Conservation (phyloP, 2,329 filamentous ascomycete genomes). For the Colletotrichum chrysophilum region DNA sequence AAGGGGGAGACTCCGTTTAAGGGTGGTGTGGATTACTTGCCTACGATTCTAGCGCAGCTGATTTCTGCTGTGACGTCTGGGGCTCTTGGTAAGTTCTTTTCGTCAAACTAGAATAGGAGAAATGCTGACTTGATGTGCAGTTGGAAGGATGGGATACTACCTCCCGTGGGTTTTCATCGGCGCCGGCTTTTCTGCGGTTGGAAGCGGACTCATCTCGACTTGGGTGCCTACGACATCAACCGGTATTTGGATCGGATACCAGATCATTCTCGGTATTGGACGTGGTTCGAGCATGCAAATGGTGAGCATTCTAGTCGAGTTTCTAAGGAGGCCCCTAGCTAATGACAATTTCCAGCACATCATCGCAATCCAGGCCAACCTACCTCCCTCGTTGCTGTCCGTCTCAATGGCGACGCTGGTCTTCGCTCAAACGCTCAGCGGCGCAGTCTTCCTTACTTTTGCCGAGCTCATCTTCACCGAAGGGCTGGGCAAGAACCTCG, state of each 20-base stretch:
- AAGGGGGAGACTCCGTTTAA: conserved; percentile 40
- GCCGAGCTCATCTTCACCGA: conserved; percentile 23
- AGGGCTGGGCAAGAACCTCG: neutral
- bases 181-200: conserved; percentile 38
- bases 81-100: conserved; percentile 26
- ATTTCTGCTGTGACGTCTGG: conserved; percentile 40
- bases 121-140: neutral
- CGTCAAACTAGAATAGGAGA: too few relatives aligned
- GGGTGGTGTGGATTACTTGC: conserved; percentile 44
- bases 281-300: conserved; percentile 50
- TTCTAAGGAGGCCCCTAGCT: neutral
- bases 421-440: conserved; percentile 50
- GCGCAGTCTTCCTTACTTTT: conserved; percentile 50
- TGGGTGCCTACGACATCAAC: conserved; percentile 35
- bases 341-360: conserved; percentile 8
- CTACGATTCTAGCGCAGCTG: conserved; percentile 42
- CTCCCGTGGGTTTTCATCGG: conserved; percentile 34
- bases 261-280: conserved; percentile 48
- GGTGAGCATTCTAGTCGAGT: too few relatives aligned
- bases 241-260: conserved; percentile 51
- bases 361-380: conserved; percentile 33
- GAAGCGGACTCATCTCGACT: conserved; percentile 42
- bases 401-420: conserved; percentile 32
- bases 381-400: conserved; percentile 26
- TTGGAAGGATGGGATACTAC: conserved; percentile 32